These are phyloP conservation scores for Lactarius pseudohatsudake DNA, from an alignment of 768 basidiomycete genomes.

Conservation along the genomic window DNA sequence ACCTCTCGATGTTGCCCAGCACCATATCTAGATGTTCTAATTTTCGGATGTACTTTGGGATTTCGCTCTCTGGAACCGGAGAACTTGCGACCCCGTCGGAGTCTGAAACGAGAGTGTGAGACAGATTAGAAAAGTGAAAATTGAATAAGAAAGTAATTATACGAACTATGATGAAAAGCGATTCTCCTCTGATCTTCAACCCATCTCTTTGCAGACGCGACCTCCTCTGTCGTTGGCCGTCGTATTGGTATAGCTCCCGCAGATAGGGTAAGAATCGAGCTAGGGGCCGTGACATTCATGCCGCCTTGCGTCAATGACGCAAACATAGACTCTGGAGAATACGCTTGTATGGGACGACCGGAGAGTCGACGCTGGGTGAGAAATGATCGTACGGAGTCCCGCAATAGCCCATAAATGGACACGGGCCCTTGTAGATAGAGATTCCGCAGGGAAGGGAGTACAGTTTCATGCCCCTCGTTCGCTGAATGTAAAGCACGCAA, in stretches of 20 bases:
- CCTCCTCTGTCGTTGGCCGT: not conserved
- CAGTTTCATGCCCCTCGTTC: not conserved
- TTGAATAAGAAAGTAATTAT: not conserved
- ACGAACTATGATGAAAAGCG: constrained; percentile 9
- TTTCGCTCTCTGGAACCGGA: constrained; percentile 10
- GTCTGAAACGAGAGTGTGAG: not conserved
- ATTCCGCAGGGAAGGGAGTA: not conserved
- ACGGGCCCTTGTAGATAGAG: not conserved
- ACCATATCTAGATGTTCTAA: constrained; percentile 23
- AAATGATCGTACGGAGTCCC: not conserved
- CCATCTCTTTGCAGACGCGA: constrained; percentile 6
- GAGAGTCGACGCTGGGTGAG: not conserved
- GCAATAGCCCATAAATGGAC: not conserved
- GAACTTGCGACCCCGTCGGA: constrained; percentile 1
- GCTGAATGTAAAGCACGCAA: too few species aligned
- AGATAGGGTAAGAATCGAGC: constrained; percentile 3
- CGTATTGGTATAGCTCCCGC: not conserved
- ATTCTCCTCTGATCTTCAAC: constrained; percentile 13
- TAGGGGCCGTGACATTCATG: not conserved
- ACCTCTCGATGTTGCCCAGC: constrained; percentile 14
- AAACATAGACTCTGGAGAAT: not conserved
- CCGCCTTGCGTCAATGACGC: constrained; percentile 9
- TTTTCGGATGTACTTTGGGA: constrained; percentile 21
- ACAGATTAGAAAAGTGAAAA: not conserved
- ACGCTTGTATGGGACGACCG: not conserved